Base-by-base conservation (phyloP, 176 grass and related monocot genomes). In the Metroxylon sagu region DNA sequence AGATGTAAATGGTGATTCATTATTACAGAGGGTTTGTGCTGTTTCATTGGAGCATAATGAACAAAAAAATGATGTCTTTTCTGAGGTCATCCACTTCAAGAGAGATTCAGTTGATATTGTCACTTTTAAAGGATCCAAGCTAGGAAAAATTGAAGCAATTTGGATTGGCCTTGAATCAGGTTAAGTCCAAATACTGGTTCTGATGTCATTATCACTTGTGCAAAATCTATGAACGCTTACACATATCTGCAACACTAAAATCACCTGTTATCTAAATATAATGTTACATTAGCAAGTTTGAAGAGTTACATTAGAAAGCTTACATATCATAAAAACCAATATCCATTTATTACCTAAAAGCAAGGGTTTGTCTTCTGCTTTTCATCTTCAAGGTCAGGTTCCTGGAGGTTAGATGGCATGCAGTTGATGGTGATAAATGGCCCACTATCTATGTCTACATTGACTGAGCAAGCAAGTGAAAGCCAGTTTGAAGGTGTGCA, bases 111-210 rank as follows among this genome's bases (percentile, higher is more conserved):
- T 85, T 70, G 83, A 90, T 87, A 53, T 65, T 48, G 58, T 85
- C 57, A 79, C 80, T 19, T 90, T 90, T 67, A 77, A 79, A 74
- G 86, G 75, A 2, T 58, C 77, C 26, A 90, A 85, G 56, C 69
- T 90, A 67, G 71, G 80, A 29, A 82, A 59, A 77, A 79, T 87
- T 28, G 82, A 82, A 71, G 91, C 82, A 68, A 29, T 90, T 60
- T 96, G 91, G 91, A 79, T 90, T 6, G 91, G 91, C 71, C 80
- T 96, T 75, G 91, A 90, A 80, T 87, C 91, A 90, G 91, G 91
- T 95, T 95, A 80, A 59, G 48, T 64, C 10, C 10, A 43, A 43
- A 43, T 10, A 43, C 35, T 43, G 14, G 2, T 14, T 43, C 14
- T 43, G 35, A 43, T 10, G 14, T 43, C 35, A 43, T 43, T 43